Percentiles rank a stretch among this genome's conserved stretches.
Conservation (phyloP, 2,329 filamentous ascomycete genomes). For the Diplocarpon mali region DNA sequence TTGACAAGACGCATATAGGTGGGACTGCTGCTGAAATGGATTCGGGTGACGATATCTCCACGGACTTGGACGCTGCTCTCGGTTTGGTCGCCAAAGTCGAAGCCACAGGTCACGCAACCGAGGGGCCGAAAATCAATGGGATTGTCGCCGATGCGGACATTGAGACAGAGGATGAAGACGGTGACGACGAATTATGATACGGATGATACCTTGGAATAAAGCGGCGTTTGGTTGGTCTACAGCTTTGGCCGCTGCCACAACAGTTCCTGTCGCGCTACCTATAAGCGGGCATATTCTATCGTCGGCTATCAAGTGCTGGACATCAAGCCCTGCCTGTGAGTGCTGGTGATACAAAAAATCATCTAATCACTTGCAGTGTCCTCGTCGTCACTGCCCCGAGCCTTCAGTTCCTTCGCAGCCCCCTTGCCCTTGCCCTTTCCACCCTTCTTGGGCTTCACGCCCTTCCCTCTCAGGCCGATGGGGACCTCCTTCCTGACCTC, state of each 20-base stretch:
- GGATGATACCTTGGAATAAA: slow-evolving; percentile 14
- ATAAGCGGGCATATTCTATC: no score
- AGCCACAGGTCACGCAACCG: no score
- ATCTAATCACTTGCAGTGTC: slow-evolving; percentile 18
- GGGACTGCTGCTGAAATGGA: background rate
- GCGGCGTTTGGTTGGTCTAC: slow-evolving; percentile 4
- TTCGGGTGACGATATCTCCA: background rate
- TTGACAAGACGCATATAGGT: background rate
- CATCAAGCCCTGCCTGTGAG: slow-evolving; percentile 1
- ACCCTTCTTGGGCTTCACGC: slow-evolving; percentile 28
- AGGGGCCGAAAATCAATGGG: background rate
- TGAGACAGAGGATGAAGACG: slow-evolving; percentile 14
- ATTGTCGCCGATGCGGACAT: background rate
- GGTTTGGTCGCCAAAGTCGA: background rate
- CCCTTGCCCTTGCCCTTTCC: slow-evolving; percentile 29
- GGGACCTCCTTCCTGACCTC: slow-evolving; percentile 34
- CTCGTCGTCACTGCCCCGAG: slow-evolving; percentile 21
- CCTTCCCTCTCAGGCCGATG: slow-evolving; percentile 32
- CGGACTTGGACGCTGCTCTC: background rate
- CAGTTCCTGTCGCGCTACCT: background rate
- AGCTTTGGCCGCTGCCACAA: slow-evolving; percentile 6
- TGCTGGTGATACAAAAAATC: slow-evolving; percentile 5
- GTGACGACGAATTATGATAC: slow-evolving; percentile 12
- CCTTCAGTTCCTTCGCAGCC: slow-evolving; percentile 23
- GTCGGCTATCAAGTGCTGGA: slow-evolving; percentile 1